Conservation (phyloP, 139 green algal genomes). For the Chlamydomonas schloesseri region DNA sequence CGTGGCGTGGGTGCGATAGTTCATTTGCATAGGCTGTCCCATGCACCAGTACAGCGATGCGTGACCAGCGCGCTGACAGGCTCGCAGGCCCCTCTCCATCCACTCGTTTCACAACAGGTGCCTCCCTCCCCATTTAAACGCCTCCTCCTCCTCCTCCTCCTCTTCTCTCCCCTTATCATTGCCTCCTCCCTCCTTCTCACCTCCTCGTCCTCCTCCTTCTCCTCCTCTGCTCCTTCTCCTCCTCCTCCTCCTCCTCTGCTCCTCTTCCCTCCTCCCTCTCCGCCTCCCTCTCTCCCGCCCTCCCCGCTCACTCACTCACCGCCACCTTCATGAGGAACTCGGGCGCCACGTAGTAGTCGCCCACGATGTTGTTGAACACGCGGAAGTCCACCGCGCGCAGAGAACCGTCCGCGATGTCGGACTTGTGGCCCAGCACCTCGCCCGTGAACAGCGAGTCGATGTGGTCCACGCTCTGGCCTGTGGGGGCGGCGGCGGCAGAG, state of each 20-base stretch:
- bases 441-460: slow-evolving; percentile 83
- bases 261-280: too few relatives aligned
- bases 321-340: slow-evolving; percentile 82
- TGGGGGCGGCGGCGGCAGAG: not conserved
- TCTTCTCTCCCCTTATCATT: too few relatives aligned
- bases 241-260: too few relatives aligned
- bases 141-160: too few relatives aligned
- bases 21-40: not conserved
- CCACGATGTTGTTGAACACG: slow-evolving; percentile 75
- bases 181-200: too few relatives aligned
- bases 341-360: slow-evolving; percentile 90
- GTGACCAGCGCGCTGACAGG: too few relatives aligned
- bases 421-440: slow-evolving; percentile 75
- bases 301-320: slow-evolving; percentile 45
- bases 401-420: slow-evolving; percentile 84
- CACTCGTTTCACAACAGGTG: too few relatives aligned
- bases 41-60: not conserved
- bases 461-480: slow-evolving; percentile 69
- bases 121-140: too few relatives aligned
- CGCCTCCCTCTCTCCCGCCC: too few relatives aligned
- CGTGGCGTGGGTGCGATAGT: not conserved
- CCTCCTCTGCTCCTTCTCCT: too few relatives aligned
- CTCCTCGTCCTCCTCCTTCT: too few relatives aligned
- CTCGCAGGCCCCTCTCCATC: too few relatives aligned
- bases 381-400: slow-evolving; percentile 77